Percentiles rank a stretch among this genome's conserved stretches.
Conservation (phyloP, 1,284 basidiomycete genomes). For the Marasmius oreades region DNA sequence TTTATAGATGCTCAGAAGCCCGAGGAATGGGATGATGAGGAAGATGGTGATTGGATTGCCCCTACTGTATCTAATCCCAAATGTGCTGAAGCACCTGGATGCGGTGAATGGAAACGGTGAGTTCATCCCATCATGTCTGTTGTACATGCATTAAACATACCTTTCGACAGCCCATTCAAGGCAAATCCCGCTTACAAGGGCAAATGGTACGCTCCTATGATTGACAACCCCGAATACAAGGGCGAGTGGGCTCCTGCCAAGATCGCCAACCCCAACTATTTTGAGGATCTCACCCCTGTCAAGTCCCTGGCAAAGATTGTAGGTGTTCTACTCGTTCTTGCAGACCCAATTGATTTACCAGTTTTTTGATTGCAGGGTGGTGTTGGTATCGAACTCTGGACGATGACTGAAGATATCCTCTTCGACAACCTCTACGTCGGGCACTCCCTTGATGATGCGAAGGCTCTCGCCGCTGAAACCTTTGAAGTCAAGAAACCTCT, state of each 20-base stretch:
- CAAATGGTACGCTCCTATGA: slow-evolving; percentile 91
- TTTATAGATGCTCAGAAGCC: slow-evolving; percentile 84
- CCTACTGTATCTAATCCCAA: slow-evolving; percentile 88
- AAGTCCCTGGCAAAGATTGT: slow-evolving; percentile 83
- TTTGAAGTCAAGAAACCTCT: slow-evolving; percentile 80
- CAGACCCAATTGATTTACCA: background rate
- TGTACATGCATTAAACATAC: slow-evolving; percentile 7
- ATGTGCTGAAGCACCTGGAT: slow-evolving; percentile 88
- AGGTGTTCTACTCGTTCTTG: slow-evolving; percentile 23
- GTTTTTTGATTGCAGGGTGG: slow-evolving; percentile 56
- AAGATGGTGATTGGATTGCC: slow-evolving; percentile 97
- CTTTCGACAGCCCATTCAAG: slow-evolving; percentile 65
- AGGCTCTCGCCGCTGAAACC: slow-evolving; percentile 77
- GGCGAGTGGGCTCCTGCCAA: slow-evolving; percentile 91
- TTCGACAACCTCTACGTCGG: slow-evolving; percentile 96
- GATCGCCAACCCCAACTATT: slow-evolving; percentile 92
- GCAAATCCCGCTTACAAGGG: slow-evolving; percentile 93
- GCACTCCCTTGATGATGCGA: slow-evolving; percentile 81
- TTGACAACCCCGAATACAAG: slow-evolving; percentile 97
- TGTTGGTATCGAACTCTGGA: slow-evolving; percentile 97
- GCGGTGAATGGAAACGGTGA: slow-evolving; percentile 87
- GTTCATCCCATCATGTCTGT: slow-evolving; percentile 17
- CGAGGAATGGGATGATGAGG: slow-evolving; percentile 99
- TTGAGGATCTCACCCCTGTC: slow-evolving; percentile 85
- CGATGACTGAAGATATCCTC: slow-evolving; percentile 97